These are phyloP conservation scores for Deakozyma indianensis DNA, from an alignment of 805 yeast genomes.

Conservation along the genomic window DNA sequence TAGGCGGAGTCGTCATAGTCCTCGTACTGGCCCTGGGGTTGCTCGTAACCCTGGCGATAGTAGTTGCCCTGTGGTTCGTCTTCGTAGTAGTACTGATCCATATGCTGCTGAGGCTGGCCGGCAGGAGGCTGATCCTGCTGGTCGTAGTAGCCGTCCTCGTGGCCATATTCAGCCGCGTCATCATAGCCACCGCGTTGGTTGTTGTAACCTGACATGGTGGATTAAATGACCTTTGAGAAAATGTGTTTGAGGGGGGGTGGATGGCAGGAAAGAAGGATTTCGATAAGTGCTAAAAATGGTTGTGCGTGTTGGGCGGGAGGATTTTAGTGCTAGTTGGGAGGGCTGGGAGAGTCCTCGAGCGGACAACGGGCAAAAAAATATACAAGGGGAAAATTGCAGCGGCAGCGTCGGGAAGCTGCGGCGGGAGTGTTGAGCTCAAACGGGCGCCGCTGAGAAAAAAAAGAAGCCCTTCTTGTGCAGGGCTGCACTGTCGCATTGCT, in stretches of 20 bases:
- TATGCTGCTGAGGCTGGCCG: conserved; percentile 8
- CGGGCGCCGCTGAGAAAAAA: no score
- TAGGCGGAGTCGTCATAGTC: conserved; percentile 18
- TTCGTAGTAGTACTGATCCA: conserved; percentile 16
- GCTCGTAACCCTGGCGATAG: conserved; percentile 26
- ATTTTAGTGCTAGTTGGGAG: background rate
- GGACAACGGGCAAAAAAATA: no score
- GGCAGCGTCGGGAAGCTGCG: no score
- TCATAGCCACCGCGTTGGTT: conserved; percentile 11
- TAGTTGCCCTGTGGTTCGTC: conserved; percentile 28
- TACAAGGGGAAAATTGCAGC: no score
- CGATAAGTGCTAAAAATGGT: conserved; percentile 7
- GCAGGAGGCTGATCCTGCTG: conserved; percentile 12
- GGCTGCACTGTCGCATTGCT: no score
- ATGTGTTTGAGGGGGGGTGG: conserved; percentile 3
- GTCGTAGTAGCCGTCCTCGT: conserved; percentile 12
- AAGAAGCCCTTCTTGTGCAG: no score
- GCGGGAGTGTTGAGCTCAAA: no score
- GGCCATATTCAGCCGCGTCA: conserved; percentile 10
- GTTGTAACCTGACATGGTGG: conserved; percentile 5
- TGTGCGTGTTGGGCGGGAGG: background rate
- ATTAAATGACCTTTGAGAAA: background rate
- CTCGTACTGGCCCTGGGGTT: conserved; percentile 24
- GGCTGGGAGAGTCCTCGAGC: background rate
- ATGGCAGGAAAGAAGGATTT: conserved; percentile 2